phyloP scores from a whole-genome alignment of 1,284 basidiomycete genomes.

The Gymnopus androsaceus region DNA sequence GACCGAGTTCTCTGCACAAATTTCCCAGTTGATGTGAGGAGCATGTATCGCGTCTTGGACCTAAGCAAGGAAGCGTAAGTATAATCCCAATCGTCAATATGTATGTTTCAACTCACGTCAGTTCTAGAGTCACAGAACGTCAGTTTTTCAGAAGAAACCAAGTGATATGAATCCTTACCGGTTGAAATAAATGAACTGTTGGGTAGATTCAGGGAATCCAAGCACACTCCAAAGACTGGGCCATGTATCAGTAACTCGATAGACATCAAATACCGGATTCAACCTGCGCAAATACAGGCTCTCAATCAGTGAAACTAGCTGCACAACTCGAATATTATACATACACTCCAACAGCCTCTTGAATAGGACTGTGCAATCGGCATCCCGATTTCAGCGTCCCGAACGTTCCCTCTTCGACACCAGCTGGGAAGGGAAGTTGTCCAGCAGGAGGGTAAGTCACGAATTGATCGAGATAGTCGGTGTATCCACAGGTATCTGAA shows the following conservation, averaged over 20 bases:
- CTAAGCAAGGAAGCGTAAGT: conserved; percentile 25
- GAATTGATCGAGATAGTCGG: conserved; percentile 60
- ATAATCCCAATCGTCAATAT: neutral
- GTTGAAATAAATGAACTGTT: conserved; percentile 46
- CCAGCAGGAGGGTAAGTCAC: conserved; percentile 67
- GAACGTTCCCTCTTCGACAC: conserved; percentile 33
- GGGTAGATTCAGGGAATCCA: conserved; percentile 56
- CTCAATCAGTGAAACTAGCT: neutral
- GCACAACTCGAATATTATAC: conserved; percentile 14
- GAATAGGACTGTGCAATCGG: conserved; percentile 45
- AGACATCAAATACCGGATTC: conserved; percentile 57
- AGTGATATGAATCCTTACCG: conserved; percentile 11
- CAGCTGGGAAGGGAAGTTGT: conserved; percentile 47
- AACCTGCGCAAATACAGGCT: conserved; percentile 36
- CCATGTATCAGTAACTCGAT: conserved; percentile 42
- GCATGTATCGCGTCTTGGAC: conserved; percentile 65
- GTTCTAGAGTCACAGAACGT: conserved; percentile 31
- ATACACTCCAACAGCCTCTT: conserved; percentile 43
- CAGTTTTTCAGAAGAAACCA: neutral
- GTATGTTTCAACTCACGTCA: conserved; percentile 32
- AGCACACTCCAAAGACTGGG: conserved; percentile 52
- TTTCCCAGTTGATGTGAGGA: conserved; percentile 53
- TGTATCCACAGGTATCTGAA: conserved; percentile 61
- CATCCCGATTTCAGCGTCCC: conserved; percentile 40
- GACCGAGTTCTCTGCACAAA: conserved; percentile 46